Base-by-base conservation (phyloP, 768 basidiomycete species). In the Albatrellus ellisii region DNA sequence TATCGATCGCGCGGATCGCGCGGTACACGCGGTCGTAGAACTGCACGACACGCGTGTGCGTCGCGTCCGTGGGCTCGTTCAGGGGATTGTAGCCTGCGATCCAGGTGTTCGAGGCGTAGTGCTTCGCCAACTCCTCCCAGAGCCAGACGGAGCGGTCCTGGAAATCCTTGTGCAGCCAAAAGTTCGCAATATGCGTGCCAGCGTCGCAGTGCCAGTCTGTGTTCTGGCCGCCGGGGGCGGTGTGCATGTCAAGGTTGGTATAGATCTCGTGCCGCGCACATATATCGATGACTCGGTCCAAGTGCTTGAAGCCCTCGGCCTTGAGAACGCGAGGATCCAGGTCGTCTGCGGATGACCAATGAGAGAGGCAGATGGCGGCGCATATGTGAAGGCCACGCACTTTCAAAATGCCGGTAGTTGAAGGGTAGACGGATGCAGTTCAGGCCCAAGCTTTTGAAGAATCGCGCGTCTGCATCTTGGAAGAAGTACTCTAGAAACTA, bases 401-500 rank as follows among this genome's bases (percentile, higher is more conserved):
- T 70, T 66, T 83, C 77, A 47, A 84, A 82, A 50, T 81, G 77
- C 25, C 68, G 68, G 54, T 86, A 84, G 55, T 81, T 84, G 59
- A 86, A 74, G 1, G 81, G 68, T 17, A 85, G 57, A 4, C 86
- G 77, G 40, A 88, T 79, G 53, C 77, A 83, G 62, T 89, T 90
- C 42, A 90, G 59, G 2, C 82, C 84, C 7, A 87, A 71, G 41
- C 70, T 76, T 50, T 77, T 79, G 67, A 81, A 88, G 64, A 84
- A 84, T 37, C 64, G 62, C 14, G 83, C 83, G 52, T 87, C 87
- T 26, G 66, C 65, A 17, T 83, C 81, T 41, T 68, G 65, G 66
- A 88, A 90, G 64, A 88, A 89, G 55, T 86, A 77, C 56, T 87
- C 80, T 10, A 88, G 66, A 59, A 87, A 85, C 81, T 86, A 47